A percentile compares a stretch with the other conserved stretches of the same genome.
Evolutionary conservation across 2,329 filamentous ascomycete genomes (phyloP).

Genomic region (Colletotrichum camelliae): DNA sequence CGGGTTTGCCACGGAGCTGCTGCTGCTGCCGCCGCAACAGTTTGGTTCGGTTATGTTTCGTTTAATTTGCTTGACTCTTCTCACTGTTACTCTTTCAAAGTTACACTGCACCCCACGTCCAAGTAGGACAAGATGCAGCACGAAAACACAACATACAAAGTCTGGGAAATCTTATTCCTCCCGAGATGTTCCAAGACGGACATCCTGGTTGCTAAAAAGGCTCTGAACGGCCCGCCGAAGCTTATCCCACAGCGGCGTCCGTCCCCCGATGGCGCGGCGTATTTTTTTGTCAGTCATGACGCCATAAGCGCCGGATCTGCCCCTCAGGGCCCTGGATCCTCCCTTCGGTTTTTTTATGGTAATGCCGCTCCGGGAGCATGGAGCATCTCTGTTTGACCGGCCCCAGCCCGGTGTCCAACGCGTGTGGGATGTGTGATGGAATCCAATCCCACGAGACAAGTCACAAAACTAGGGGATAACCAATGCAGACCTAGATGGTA

Average conservation of each 20-base stretch:
- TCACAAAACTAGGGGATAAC: not conserved
- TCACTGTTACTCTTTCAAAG: not conserved
- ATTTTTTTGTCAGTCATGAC: constrained; percentile 3
- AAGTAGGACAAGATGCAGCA: not conserved
- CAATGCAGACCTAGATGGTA: not conserved
- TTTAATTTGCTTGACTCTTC: not conserved
- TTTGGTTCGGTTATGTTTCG: not conserved
- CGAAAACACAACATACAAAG: not conserved
- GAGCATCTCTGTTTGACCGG: not conserved
- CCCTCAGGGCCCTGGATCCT: not conserved
- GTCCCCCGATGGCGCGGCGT: not conserved
- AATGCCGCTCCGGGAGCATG: not conserved
- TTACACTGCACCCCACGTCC: not conserved
- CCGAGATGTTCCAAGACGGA: not conserved
- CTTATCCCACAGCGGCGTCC: not conserved
- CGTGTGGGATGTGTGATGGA: not conserved
- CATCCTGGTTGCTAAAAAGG: not conserved
- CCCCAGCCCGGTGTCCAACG: not conserved
- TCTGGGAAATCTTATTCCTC: not conserved
- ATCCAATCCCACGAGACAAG: not conserved
- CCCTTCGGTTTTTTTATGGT: not conserved
- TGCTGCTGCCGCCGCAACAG: not conserved
- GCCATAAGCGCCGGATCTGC: constrained; percentile 13
- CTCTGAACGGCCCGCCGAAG: not conserved
- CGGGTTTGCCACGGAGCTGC: not conserved